Base-by-base conservation (phyloP, 1,284 basidiomycete species). In the Sanghuangporus weigelae region DNA sequence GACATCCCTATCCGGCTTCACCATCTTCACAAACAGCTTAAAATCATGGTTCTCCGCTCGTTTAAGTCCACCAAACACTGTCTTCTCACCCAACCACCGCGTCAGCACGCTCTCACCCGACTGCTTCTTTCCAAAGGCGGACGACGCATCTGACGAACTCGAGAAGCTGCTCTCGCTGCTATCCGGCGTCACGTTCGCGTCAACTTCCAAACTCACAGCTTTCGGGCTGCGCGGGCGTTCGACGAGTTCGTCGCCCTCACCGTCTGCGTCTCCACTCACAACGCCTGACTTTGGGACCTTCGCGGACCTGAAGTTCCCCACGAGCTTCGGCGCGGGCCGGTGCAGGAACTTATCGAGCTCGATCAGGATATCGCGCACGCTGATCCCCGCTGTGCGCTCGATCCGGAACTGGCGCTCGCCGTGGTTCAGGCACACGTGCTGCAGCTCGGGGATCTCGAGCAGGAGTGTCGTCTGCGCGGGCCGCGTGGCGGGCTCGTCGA, bases 21-120 rank as follows among this genome's bases (percentile, higher is more conserved):
- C 49, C 56, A 63, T 59, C 36, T 19, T 58, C 19, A 63, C 56
- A 21, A 63, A 42, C 31, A 63, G 35, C 42, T 59, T 54, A 26
- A 42, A 63, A 26, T 63, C 62, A 26, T 63, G 62, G 23, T 58
- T 51, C 48, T 51, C 50, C 10, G 56, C 39, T 36, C 46, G 23
- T 10, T 14, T 36, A 11, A 59, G 23, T 1, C 62, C 62, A 11
- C 38, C 31, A 36, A 63, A 59, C 2, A 35, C 31, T 53, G 62
- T 35, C 49, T 54, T 58, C 26, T 54, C 62, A 14, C 49, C 49
- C 6, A 63, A 11, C 62, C 60, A 61, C 23, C 44, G 38, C 7
- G 39, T 16, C 26, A 61, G 4, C 19, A 61, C 48, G 6, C 51
- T 61, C 40, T 61, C 60, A 7, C 21, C 60, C 16, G 38, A 23